These are phyloP conservation scores for Chenopodium suecicum DNA, from an alignment of 148 eudicot species.

Conservation along the genomic window DNA sequence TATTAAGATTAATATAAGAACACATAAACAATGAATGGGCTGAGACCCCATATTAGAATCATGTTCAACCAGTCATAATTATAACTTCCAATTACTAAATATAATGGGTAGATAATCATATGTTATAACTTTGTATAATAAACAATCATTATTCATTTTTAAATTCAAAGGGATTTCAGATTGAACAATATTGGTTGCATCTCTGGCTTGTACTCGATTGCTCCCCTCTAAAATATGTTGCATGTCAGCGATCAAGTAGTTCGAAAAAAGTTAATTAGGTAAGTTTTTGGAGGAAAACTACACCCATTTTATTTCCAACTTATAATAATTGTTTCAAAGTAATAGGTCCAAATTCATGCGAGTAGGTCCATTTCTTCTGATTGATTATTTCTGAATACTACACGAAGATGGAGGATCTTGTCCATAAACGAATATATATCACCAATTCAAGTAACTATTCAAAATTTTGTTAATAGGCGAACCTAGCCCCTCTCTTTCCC, in stretches of 20 bases:
- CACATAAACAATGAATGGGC: slow-evolving; percentile 13
- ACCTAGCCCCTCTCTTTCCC: too few species aligned
- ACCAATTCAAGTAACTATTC: too few species aligned
- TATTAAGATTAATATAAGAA: background rate
- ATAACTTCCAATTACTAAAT: background rate
- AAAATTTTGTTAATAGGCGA: too few species aligned
- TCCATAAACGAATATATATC: background rate
- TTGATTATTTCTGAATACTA: background rate
- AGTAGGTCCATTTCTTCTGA: background rate
- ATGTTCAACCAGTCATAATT: slow-evolving; percentile 4
- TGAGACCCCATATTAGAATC: slow-evolving; percentile 11
- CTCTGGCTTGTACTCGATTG: slow-evolving; percentile 3
- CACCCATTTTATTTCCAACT: background rate
- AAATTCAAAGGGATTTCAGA: slow-evolving; percentile 2
- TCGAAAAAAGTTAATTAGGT: background rate
- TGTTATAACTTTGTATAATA: background rate
- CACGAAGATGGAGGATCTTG: slow-evolving; percentile 8
- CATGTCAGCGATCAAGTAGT: slow-evolving; percentile 17
- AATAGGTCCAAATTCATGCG: background rate
- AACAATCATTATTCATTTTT: background rate
- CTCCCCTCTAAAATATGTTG: background rate
- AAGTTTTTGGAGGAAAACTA: background rate
- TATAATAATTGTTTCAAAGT: background rate
- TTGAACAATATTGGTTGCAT: background rate
- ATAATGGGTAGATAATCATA: slow-evolving; percentile 13